Conservation (phyloP, 164 flowering plant species). For the Nymphaea thermarum region DNA sequence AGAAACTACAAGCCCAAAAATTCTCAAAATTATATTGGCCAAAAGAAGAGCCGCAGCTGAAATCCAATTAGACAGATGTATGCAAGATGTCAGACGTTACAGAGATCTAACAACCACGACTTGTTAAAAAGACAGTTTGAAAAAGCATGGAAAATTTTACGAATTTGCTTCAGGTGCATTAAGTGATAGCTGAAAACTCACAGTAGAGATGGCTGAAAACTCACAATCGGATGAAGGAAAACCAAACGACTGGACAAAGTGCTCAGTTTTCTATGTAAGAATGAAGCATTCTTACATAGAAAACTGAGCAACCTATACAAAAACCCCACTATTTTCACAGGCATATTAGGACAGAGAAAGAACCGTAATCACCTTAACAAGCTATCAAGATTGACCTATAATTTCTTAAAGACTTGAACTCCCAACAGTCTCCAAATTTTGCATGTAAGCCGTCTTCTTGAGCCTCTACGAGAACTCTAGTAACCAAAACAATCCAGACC, state of each 20-base stretch:
- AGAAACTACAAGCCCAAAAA: too few species aligned
- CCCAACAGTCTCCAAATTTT: slow-evolving; percentile 84
- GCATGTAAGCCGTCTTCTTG: slow-evolving; percentile 86
- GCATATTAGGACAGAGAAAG: background rate
- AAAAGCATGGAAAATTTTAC: background rate
- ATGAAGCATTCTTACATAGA: background rate
- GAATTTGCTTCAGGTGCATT: background rate
- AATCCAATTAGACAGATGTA: too few species aligned
- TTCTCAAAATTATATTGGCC: too few species aligned
- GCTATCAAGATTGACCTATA: slow-evolving; percentile 93
- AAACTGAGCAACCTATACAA: background rate
- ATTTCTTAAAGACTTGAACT: slow-evolving; percentile 39
- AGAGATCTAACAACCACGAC: background rate
- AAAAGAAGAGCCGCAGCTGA: too few species aligned
- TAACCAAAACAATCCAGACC: slow-evolving; percentile 87
- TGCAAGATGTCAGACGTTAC: too few species aligned
- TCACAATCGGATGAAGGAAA: background rate
- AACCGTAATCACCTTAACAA: slow-evolving; percentile 53
- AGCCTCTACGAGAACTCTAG: slow-evolving; percentile 93
- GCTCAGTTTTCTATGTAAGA: too few species aligned
- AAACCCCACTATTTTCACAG: background rate
- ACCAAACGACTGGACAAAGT: background rate
- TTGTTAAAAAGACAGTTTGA: background rate
- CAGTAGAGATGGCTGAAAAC: background rate
- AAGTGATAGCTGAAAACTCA: too few species aligned